Evolutionary conservation across 2,329 filamentous ascomycete genomes (phyloP), one percentile per base, ranked within the genome.

Genomic region (Teratosphaeria zuluensis): DNA sequence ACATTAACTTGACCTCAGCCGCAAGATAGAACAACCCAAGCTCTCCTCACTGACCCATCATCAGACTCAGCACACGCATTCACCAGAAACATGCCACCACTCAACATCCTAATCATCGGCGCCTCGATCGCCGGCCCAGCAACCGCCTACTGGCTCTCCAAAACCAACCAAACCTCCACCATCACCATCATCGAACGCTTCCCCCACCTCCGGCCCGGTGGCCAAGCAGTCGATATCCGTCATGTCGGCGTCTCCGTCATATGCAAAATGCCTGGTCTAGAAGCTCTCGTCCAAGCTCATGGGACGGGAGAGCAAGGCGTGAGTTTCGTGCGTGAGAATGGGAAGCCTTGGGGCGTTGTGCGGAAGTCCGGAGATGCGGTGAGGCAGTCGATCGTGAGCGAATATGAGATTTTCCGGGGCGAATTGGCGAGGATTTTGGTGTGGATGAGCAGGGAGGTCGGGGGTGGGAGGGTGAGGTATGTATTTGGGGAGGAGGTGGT

Each of bases 151-250:
- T 73, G 67, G 65, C 62, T 75, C 8, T 66, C 69, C 53, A 71
- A 7, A 7, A 46, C 12, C n/a, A 19, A 16, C n/a, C 42, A 69
- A 64, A 63, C 64, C 33, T 67, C 68, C 12, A 69, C 70, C 33
- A 63, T 74, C 56, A 74, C 72, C 11, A 60, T 74, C 53, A 65
- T 73, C 59, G 72, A 75, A 55, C 68, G 72, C 42, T 73, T 70
- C 54, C 69, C 69, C 4, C n/a, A 62, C 9, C 62, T 74, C 9
- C 70, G 71, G 8, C 65, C 16, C 19, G 63, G 60, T 33, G 72
- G 72, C 12, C 70, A 73, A 54, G 66, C 62, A 21, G 60, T 74
- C 56, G 72, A 74, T 57, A 72, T 74, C 76, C 4, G 9, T 11
- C 33, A 38, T 16, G 14, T 38, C 33, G 24, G 24, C 33, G 33